Evolutionary conservation across 2,329 filamentous ascomycete species (phyloP).

Genomic region (Falciphora oryzae): DNA sequence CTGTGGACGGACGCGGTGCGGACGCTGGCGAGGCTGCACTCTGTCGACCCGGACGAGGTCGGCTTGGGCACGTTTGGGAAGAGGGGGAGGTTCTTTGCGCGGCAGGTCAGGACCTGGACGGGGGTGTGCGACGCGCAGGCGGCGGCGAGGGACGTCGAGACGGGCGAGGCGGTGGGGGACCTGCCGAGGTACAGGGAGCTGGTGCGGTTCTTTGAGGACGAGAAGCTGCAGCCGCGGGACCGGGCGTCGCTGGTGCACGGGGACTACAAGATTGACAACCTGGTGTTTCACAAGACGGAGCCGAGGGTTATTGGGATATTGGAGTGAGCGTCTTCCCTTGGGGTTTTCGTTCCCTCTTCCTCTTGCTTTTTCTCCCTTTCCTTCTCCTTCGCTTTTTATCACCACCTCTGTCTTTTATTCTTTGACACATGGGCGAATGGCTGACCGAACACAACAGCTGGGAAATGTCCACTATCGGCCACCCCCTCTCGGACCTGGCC

Average conservation of each 20-base stretch:
- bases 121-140: slow-evolving; percentile 76
- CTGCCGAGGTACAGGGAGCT: slow-evolving; percentile 81
- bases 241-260: slow-evolving; percentile 79
- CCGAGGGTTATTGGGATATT: slow-evolving; percentile 86
- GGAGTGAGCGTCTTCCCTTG: slow-evolving; percentile 50
- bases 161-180: slow-evolving; percentile 67
- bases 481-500: slow-evolving; percentile 84
- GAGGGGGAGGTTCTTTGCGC: slow-evolving; percentile 70
- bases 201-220: slow-evolving; percentile 69
- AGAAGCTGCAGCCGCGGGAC: slow-evolving; percentile 66
- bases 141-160: slow-evolving; percentile 68
- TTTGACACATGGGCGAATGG: no score
- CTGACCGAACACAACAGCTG: slow-evolving; percentile 48
- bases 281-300: slow-evolving; percentile 85
- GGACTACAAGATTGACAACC: slow-evolving; percentile 92
- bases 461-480: slow-evolving; percentile 98
- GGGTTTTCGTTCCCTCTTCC: background rate
- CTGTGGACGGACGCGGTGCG: slow-evolving; percentile 84
- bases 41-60: slow-evolving; percentile 59
- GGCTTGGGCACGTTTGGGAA: slow-evolving; percentile 71
- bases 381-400: background rate
- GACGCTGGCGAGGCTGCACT: slow-evolving; percentile 81
- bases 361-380: background rate
- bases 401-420: no score
- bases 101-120: slow-evolving; percentile 79